Conservation (phyloP, 2,329 filamentous ascomycete genomes). For the Pseudocercospora fuligena region DNA sequence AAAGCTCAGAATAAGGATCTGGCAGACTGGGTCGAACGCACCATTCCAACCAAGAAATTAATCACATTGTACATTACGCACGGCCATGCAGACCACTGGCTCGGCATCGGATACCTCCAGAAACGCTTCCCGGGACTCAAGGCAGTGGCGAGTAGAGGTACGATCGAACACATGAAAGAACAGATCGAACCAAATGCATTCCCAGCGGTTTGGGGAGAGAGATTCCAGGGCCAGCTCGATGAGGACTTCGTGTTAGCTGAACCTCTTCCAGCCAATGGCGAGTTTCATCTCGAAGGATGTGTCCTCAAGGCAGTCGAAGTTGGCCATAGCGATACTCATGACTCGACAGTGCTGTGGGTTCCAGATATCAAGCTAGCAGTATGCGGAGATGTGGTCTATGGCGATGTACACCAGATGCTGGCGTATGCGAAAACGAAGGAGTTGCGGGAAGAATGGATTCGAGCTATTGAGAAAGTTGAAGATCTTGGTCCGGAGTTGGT, state of each 20-base stretch:
- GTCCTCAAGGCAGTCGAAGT: conserved; percentile 15
- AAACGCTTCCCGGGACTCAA: conserved; percentile 14
- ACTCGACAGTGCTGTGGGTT: conserved; percentile 19
- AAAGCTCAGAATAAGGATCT: conserved; percentile 11
- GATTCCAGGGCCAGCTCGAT: conserved; percentile 11
- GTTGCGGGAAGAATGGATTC: conserved; percentile 19
- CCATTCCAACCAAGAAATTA: conserved; percentile 2
- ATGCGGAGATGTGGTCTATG: conserved; percentile 20
- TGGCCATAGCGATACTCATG: conserved; percentile 18
- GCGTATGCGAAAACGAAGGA: conserved; percentile 12
- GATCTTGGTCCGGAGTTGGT: conserved; percentile 13
- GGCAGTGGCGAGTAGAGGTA: conserved; percentile 13
- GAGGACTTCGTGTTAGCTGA: conserved; percentile 11
- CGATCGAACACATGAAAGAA: conserved; percentile 19
- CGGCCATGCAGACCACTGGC: conserved; percentile 21
- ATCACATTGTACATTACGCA: conserved; percentile 21
- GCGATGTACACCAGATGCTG: conserved; percentile 23
- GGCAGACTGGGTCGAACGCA: conserved; percentile 13
- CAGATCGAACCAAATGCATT: conserved; percentile 3
- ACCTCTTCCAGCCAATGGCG: conserved; percentile 7
- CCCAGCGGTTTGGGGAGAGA: background rate
- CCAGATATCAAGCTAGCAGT: conserved; percentile 19
- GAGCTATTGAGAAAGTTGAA: conserved; percentile 19
- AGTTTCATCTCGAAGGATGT: conserved; percentile 8
- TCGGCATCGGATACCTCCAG: conserved; percentile 10